Evolutionary conservation across 2,329 filamentous ascomycete species (phyloP).

Genomic region (Podosphaera fusca): DNA sequence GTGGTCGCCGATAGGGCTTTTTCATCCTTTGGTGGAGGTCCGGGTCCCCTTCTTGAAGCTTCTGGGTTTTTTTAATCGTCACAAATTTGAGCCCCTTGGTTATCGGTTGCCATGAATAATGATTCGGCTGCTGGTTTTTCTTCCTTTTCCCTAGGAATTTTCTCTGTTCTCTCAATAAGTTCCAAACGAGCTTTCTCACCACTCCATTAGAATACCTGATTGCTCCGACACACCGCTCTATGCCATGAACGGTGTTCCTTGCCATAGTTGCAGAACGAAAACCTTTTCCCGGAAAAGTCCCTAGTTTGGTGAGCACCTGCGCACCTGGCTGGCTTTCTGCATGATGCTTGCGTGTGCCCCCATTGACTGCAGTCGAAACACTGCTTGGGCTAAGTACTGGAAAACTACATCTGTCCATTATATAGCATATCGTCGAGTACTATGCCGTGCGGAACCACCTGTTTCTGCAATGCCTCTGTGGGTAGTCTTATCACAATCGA

Average conservation of each 20-base stretch:
- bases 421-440: background rate
- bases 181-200: background rate
- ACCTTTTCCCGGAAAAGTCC: background rate
- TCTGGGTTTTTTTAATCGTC: background rate
- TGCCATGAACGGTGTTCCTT: background rate
- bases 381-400: background rate
- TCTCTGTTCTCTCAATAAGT: background rate
- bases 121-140: background rate
- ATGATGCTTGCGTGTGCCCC: background rate
- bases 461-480: background rate
- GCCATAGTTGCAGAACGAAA: background rate
- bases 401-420: background rate
- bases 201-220: background rate
- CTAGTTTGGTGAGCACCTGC: background rate
- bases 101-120: background rate
- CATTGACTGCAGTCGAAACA: background rate
- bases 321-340: background rate
- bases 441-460: background rate
- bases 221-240: background rate
- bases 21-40: background rate
- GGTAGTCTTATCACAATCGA: background rate
- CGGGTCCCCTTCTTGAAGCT: background rate
- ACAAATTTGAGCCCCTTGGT: background rate
- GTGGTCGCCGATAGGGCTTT: background rate
- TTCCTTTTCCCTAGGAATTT: background rate